phyloP scores from a whole-genome alignment of 148 eudicot genomes.

The Heliamphora exappendiculata region DNA sequence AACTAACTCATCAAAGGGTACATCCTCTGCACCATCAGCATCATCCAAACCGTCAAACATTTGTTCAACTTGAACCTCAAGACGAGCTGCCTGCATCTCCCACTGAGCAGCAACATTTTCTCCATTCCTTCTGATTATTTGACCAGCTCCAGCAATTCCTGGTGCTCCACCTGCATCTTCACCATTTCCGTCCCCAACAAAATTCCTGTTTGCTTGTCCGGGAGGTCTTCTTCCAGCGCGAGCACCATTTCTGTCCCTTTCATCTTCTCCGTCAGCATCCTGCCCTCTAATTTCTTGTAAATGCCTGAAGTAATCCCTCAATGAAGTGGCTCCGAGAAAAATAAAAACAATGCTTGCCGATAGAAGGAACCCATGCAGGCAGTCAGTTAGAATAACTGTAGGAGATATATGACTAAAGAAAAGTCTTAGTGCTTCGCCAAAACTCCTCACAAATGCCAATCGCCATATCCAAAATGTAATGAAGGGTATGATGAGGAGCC shows the following conservation, averaged over 20 bases:
- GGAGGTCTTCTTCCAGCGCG: conserved; percentile 73
- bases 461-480: conserved; percentile 98
- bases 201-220: conserved; percentile 59
- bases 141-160: conserved; percentile 90
- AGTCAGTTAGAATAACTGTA: conserved; percentile 75
- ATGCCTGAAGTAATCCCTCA: conserved; percentile 91
- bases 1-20: conserved; percentile 93
- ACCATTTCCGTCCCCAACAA: conserved; percentile 61
- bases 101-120: conserved; percentile 92
- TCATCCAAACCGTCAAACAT: conserved; percentile 96
- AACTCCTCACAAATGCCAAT: conserved; percentile 74
- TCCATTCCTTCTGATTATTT: conserved; percentile 75
- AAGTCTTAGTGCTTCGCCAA: conserved; percentile 68
- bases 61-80: conserved; percentile 95
- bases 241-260: conserved; percentile 78
- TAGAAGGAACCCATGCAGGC: conserved; percentile 90
- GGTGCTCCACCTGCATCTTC: conserved; percentile 80
- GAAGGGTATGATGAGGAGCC: conserved; percentile 90
- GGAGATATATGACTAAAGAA: conserved; percentile 74
- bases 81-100: conserved; percentile 99
- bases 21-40: conserved; percentile 98
- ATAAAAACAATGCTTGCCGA: conserved; percentile 93
- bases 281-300: conserved; percentile 77
- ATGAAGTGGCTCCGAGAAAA: conserved; percentile 84
- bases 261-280: conserved; percentile 80